Conservation (phyloP, 805 yeast genomes). For the Yamadazyma laniorum region DNA sequence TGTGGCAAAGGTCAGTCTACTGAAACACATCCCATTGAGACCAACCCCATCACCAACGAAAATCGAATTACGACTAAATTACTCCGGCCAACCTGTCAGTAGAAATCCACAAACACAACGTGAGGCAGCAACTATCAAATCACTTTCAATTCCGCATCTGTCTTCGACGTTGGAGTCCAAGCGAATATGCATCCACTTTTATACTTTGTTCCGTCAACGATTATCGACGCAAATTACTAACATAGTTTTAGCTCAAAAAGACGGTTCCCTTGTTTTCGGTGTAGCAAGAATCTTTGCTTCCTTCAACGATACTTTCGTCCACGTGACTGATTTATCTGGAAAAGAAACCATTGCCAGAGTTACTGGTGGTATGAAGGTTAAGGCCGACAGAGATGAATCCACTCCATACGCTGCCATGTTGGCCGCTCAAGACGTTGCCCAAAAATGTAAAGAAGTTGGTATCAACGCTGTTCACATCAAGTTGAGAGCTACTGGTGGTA, state of each 20-base stretch:
- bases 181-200: too few relatives aligned
- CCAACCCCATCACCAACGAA: background rate
- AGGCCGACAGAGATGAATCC: slow-evolving; percentile 99
- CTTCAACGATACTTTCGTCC: slow-evolving; percentile 99
- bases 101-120: too few relatives aligned
- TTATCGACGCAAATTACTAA: too few relatives aligned
- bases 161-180: too few relatives aligned
- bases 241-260: slow-evolving; percentile 40
- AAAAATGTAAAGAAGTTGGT: slow-evolving; percentile 98
- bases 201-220: too few relatives aligned
- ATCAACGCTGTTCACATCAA: slow-evolving; percentile 99
- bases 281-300: slow-evolving; percentile 99
- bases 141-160: too few relatives aligned
- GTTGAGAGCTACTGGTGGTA: slow-evolving; percentile 99
- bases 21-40: background rate
- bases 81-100: too few relatives aligned
- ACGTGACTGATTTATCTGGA: slow-evolving; percentile 98
- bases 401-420: slow-evolving; percentile 99
- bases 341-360: slow-evolving; percentile 99
- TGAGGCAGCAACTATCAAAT: too few relatives aligned
- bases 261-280: slow-evolving; percentile 98
- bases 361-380: slow-evolving; percentile 99
- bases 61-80: too few relatives aligned
- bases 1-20: too few relatives aligned
- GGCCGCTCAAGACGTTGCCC: slow-evolving; percentile 99